phyloP scores from a whole-genome alignment of 805 yeast species.

The Teunomyces stri region DNA sequence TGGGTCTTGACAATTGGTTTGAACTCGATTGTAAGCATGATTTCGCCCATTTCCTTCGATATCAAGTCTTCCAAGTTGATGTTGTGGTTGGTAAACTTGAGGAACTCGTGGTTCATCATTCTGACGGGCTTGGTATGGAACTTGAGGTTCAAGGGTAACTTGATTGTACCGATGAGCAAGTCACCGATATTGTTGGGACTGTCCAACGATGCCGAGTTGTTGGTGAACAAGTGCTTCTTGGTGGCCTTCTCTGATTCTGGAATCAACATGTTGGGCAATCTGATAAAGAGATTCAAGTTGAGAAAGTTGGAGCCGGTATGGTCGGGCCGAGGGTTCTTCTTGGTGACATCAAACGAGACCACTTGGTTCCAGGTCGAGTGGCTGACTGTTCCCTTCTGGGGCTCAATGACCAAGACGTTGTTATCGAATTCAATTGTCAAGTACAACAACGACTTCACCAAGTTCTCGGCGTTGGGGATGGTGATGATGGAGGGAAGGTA shows the following conservation, averaged over 20 bases:
- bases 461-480: slow-evolving; percentile 50
- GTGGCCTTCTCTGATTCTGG: slow-evolving; percentile 37
- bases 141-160: slow-evolving; percentile 56
- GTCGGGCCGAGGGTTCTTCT: slow-evolving; percentile 17
- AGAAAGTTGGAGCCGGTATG: slow-evolving; percentile 48
- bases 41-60: slow-evolving; percentile 43
- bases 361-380: slow-evolving; percentile 85
- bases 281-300: slow-evolving; percentile 73
- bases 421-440: slow-evolving; percentile 93
- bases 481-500: slow-evolving; percentile 54
- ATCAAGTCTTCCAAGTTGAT: slow-evolving; percentile 37
- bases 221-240: slow-evolving; percentile 31
- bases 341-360: slow-evolving; percentile 81
- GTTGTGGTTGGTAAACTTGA: slow-evolving; percentile 37
- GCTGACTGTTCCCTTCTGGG: slow-evolving; percentile 76
- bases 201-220: slow-evolving; percentile 11
- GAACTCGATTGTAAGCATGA: slow-evolving; percentile 66
- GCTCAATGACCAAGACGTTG: slow-evolving; percentile 84
- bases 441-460: slow-evolving; percentile 69
- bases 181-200: slow-evolving; percentile 51
- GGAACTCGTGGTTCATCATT: slow-evolving; percentile 58
- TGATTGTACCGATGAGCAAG: slow-evolving; percentile 70
- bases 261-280: slow-evolving; percentile 65
- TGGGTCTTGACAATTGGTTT: slow-evolving; percentile 62
- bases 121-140: slow-evolving; percentile 51